These are phyloP conservation scores for Grosmannia clavigera DNA, from an alignment of 2,329 filamentous ascomycete genomes.

Conservation along the genomic window DNA sequence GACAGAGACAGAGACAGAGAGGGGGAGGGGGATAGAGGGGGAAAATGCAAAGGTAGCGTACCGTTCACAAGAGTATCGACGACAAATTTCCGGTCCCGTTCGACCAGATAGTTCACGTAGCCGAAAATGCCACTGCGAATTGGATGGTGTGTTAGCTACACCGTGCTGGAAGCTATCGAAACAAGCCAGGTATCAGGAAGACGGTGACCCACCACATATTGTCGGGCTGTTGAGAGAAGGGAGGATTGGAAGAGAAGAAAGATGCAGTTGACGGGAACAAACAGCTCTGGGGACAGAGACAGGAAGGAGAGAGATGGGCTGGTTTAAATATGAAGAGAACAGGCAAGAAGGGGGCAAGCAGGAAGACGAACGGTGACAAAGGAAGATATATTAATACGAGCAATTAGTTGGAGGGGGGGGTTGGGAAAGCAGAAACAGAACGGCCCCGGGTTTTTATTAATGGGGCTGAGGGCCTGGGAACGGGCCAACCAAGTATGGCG, in stretches of 20 bases:
- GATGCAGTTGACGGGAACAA: not conserved
- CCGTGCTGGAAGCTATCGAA: not conserved
- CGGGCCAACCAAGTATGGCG: not conserved
- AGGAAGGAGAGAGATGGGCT: not conserved
- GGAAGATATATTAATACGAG: not conserved
- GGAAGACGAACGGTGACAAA: not conserved
- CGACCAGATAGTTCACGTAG: slow-evolving; percentile 98
- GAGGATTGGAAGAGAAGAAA: not conserved
- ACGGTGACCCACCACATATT: slow-evolving; percentile 22
- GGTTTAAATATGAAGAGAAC: not conserved
- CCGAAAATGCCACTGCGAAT: slow-evolving; percentile 78
- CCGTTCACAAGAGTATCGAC: slow-evolving; percentile 93
- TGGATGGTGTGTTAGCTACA: not conserved
- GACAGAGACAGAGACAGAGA: not conserved
- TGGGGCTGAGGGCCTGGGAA: slow-evolving; percentile 4
- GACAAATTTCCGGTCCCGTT: slow-evolving; percentile 96
- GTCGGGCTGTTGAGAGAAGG: slow-evolving; percentile 11
- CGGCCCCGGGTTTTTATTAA: slow-evolving; percentile 4
- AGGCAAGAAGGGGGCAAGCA: not conserved
- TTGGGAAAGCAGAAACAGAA: not conserved
- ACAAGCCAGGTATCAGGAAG: not conserved
- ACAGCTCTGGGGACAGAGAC: not conserved
- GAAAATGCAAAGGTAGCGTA: slow-evolving; percentile 27
- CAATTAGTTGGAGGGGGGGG: not conserved
- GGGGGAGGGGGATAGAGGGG: not conserved